These are phyloP conservation scores for Suhomyces maxii DNA, from an alignment of 1,139 yeast genomes.

Conservation along the genomic window DNA sequence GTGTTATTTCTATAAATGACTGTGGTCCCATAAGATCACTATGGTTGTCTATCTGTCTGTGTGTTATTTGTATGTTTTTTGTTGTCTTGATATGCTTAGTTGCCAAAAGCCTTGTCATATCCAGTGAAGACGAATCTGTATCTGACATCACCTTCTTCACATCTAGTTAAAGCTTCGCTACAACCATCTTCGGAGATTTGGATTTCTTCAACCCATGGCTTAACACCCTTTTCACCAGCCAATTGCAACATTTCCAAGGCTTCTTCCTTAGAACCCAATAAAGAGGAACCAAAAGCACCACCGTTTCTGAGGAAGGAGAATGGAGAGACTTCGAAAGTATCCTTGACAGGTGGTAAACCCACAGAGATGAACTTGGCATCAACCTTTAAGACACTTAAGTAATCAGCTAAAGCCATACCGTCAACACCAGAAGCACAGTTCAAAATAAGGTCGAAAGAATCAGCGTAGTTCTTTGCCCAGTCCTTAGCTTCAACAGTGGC, in stretches of 20 bases:
- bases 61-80: not conserved
- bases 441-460: slow-evolving; percentile 47
- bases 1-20: too few relatives aligned
- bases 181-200: slow-evolving; percentile 36
- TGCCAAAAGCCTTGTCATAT: slow-evolving; percentile 12
- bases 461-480: slow-evolving; percentile 32
- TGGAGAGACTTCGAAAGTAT: slow-evolving; percentile 28
- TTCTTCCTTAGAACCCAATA: slow-evolving; percentile 40
- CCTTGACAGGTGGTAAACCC: slow-evolving; percentile 47
- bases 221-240: slow-evolving; percentile 39
- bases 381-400: slow-evolving; percentile 35
- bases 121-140: slow-evolving; percentile 20
- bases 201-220: slow-evolving; percentile 45
- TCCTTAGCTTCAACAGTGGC: slow-evolving; percentile 39
- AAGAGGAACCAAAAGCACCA: slow-evolving; percentile 32
- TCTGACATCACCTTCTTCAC: slow-evolving; percentile 25
- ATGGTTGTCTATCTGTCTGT: too few relatives aligned
- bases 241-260: slow-evolving; percentile 39
- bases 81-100: not conserved
- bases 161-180: slow-evolving; percentile 31
- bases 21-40: too few relatives aligned
- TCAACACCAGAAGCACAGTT: slow-evolving; percentile 48
- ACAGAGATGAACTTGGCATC: slow-evolving; percentile 55
- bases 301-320: slow-evolving; percentile 30
- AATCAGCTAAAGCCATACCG: slow-evolving; percentile 28